Conservation (phyloP, 2,329 filamentous ascomycete genomes). For the Beauveria bassiana region DNA sequence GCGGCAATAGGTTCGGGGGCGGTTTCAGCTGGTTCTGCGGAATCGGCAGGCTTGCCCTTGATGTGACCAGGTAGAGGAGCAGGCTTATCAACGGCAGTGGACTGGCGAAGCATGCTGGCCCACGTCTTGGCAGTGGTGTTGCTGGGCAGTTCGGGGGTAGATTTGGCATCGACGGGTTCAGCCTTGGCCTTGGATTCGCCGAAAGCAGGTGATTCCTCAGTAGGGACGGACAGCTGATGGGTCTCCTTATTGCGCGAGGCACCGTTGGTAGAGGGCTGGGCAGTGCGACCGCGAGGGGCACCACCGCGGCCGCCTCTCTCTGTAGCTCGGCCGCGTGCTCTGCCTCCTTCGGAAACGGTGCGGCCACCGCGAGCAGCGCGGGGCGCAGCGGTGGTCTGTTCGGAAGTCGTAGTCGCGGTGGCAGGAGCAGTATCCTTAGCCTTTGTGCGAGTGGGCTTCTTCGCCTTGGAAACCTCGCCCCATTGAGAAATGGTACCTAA, state of each 20-base stretch:
- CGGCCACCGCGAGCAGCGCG: slow-evolving; percentile 54
- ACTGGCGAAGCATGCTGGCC: slow-evolving; percentile 66
- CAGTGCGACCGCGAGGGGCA: slow-evolving; percentile 54
- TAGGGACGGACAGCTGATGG: slow-evolving; percentile 55
- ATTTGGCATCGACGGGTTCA: slow-evolving; percentile 25
- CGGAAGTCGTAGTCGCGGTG: slow-evolving; percentile 34
- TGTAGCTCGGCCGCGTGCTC: slow-evolving; percentile 53
- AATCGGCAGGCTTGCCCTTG: slow-evolving; percentile 30
- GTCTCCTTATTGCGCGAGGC: slow-evolving; percentile 51
- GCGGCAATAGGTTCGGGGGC: slow-evolving; percentile 28
- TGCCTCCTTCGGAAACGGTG: slow-evolving; percentile 51
- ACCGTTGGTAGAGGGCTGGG: slow-evolving; percentile 49
- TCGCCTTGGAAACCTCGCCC: slow-evolving; percentile 73
- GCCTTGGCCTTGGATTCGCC: slow-evolving; percentile 30
- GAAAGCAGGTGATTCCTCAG: slow-evolving; percentile 56
- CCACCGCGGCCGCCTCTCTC: slow-evolving; percentile 52
- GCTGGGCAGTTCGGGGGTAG: slow-evolving; percentile 28
- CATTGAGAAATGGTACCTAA: slow-evolving; percentile 74
- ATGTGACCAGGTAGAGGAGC: slow-evolving; percentile 43
- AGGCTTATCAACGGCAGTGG: slow-evolving; percentile 46
- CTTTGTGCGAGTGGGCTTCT: slow-evolving; percentile 56
- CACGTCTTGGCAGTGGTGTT: slow-evolving; percentile 51
- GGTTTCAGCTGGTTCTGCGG: slow-evolving; percentile 17
- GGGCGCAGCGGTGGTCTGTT: slow-evolving; percentile 37
- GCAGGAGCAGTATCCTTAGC: slow-evolving; percentile 50